Percentiles rank a stretch among this genome's conserved stretches.
Conservation (phyloP, 352 stramenopile species). For the Aphanomyces astaci region DNA sequence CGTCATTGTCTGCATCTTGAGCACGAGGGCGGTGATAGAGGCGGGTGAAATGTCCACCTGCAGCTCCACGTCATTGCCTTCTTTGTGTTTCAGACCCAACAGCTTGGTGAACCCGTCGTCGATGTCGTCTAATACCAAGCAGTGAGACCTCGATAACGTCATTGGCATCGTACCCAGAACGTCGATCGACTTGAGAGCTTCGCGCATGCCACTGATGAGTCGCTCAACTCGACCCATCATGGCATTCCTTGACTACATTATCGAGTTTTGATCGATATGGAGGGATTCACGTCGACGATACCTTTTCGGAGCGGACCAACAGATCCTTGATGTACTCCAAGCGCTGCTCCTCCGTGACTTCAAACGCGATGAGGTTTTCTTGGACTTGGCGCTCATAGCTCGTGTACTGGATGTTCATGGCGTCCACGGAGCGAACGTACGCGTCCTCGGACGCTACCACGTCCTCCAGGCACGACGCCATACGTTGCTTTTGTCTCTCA, state of each 20-base stretch:
- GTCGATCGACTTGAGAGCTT: conserved; percentile 43
- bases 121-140: conserved; percentile 69
- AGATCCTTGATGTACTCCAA: conserved; percentile 75
- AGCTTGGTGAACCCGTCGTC: conserved; percentile 48
- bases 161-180: conserved; percentile 41
- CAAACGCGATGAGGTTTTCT: conserved; percentile 70
- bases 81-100: not conserved
- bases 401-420: conserved; percentile 53
- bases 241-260: conserved; percentile 29
- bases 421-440: conserved; percentile 59
- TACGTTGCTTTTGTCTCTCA: conserved; percentile 53
- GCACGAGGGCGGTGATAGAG: not conserved
- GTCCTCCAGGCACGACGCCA: conserved; percentile 56
- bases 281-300: not conserved
- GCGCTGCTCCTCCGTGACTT: conserved; percentile 76
- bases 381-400: conserved; percentile 63
- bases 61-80: not conserved
- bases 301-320: conserved; percentile 53
- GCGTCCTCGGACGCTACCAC: conserved; percentile 56
- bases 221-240: conserved; percentile 40
- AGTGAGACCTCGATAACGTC: not conserved
- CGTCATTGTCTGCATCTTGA: conserved; percentile 39
- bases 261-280: not conserved
- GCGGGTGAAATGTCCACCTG: not conserved
- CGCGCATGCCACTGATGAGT: conserved; percentile 45